A percentile compares a stretch with the other conserved stretches of the same genome.
These are phyloP conservation scores for Rhizoctonia solani DNA, from an alignment of 1,284 basidiomycete genomes.

Conservation along the genomic window DNA sequence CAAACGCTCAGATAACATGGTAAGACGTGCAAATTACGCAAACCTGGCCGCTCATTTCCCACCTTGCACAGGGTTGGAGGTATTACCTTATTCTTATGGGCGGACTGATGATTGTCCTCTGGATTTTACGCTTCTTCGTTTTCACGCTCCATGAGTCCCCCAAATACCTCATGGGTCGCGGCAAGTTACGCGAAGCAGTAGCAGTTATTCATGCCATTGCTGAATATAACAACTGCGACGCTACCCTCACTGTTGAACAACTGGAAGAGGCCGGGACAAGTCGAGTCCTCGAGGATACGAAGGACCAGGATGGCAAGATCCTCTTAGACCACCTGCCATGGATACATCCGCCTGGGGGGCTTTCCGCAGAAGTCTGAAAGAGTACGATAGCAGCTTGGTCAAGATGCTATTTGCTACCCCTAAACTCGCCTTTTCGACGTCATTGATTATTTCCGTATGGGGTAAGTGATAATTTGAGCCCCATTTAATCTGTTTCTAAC, in stretches of 20 bases:
- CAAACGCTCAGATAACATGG: slow-evolving; percentile 50
- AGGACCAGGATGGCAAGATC: neutral
- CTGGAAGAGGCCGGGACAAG: slow-evolving; percentile 43
- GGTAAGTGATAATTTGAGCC: slow-evolving; percentile 46
- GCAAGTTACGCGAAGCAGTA: slow-evolving; percentile 71
- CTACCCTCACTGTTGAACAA: slow-evolving; percentile 55
- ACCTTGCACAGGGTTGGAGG: slow-evolving; percentile 62
- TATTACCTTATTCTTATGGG: slow-evolving; percentile 68
- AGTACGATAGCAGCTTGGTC: slow-evolving; percentile 48
- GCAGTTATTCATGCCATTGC: slow-evolving; percentile 70
- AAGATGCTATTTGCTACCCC: slow-evolving; percentile 67
- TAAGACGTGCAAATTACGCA: neutral
- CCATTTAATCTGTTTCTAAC: neutral
- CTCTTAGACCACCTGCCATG: slow-evolving; percentile 1
- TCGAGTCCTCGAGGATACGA: neutral
- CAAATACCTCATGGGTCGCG: slow-evolving; percentile 74
- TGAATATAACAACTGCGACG: slow-evolving; percentile 61
- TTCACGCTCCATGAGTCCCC: slow-evolving; percentile 76
- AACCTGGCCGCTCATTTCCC: slow-evolving; percentile 40
- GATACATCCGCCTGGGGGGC: slow-evolving; percentile 19
- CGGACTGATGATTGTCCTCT: slow-evolving; percentile 66
- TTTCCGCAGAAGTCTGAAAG: slow-evolving; percentile 51
- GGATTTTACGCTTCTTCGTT: slow-evolving; percentile 68
- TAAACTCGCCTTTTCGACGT: slow-evolving; percentile 65
- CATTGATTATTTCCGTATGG: slow-evolving; percentile 63